These are phyloP conservation scores for Didymella keratinophila DNA, from an alignment of 2,329 filamentous ascomycete species.

Conservation along the genomic window DNA sequence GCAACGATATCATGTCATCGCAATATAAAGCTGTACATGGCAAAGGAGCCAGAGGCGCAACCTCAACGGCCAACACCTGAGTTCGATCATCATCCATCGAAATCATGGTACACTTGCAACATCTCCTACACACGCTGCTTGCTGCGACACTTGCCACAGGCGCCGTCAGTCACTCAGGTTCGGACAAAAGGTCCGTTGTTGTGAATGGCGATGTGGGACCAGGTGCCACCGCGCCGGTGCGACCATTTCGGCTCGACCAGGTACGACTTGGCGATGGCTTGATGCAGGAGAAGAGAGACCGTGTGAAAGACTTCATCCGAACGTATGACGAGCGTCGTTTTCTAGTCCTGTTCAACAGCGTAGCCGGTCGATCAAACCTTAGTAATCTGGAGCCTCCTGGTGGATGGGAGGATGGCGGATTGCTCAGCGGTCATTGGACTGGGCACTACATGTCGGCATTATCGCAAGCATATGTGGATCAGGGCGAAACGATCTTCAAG, in stretches of 20 bases:
- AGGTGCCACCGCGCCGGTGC: conserved; percentile 7
- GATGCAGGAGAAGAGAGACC: conserved; percentile 7
- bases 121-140: background rate
- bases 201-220: background rate
- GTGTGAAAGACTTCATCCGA: conserved; percentile 4
- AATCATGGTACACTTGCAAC: background rate
- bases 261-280: conserved; percentile 6
- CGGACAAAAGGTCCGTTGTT: background rate
- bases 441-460: conserved; percentile 11
- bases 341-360: conserved; percentile 6
- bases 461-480: conserved; percentile 9
- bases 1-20: background rate
- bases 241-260: conserved; percentile 10
- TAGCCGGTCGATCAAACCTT: conserved; percentile 5
- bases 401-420: conserved; percentile 8
- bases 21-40: background rate
- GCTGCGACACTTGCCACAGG: background rate
- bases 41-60: background rate
- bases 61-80: background rate
- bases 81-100: background rate
- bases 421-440: conserved; percentile 13
- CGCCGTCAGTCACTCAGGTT: background rate
- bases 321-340: conserved; percentile 10
- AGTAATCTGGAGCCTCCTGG: conserved; percentile 2
- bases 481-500: conserved; percentile 7